Percentiles rank a stretch among this genome's conserved stretches.
Evolutionary conservation across 192 early-diverging fungal species (phyloP).

Genomic region (Entrophospora sp.): DNA sequence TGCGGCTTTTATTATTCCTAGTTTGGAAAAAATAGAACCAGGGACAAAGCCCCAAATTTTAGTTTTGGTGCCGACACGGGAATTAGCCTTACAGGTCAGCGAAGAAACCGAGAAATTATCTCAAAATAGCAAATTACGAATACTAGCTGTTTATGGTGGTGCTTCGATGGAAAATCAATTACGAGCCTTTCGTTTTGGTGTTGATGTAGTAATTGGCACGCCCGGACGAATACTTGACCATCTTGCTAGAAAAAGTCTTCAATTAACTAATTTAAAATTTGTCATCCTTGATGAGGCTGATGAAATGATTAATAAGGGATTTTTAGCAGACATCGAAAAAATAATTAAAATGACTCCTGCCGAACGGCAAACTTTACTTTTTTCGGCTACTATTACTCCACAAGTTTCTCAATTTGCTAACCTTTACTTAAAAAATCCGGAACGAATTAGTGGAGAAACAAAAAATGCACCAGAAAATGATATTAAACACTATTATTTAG

Average conservation of each 20-base stretch:
- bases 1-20: constrained; percentile 34
- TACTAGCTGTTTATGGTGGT: constrained; percentile 73
- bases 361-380: constrained; percentile 58
- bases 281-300: constrained; percentile 69
- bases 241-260: constrained; percentile 64
- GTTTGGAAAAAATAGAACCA: constrained; percentile 15
- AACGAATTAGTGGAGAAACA: neutral
- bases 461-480: neutral
- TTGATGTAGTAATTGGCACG: constrained; percentile 67
- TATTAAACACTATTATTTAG: neutral
- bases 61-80: constrained; percentile 21
- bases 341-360: constrained; percentile 23
- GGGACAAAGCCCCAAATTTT: constrained; percentile 1
- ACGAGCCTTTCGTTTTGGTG: constrained; percentile 53
- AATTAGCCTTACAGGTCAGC: constrained; percentile 21
- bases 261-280: constrained; percentile 44
- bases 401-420: neutral
- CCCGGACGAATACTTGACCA: constrained; percentile 67
- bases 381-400: constrained; percentile 63
- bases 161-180: constrained; percentile 70
- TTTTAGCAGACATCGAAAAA: constrained; percentile 13
- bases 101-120: constrained; percentile 17
- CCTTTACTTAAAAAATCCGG: neutral
- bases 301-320: constrained; percentile 43
- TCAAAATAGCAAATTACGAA: constrained; percentile 14